Conservation (phyloP, 2,329 filamentous ascomycete species). For the Fusarium torulosum region DNA sequence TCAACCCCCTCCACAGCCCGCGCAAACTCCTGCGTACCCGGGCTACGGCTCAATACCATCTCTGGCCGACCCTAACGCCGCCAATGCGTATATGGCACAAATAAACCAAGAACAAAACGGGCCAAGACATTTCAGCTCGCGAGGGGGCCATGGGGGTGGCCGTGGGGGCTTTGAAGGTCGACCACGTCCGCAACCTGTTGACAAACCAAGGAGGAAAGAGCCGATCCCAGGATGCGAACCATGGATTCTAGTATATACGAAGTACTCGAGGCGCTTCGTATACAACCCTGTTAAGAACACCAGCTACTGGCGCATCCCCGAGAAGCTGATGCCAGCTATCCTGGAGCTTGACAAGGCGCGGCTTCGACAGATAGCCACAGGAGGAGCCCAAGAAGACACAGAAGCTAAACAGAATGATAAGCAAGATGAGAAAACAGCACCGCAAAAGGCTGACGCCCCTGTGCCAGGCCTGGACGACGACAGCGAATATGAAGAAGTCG, state of each 20-base stretch:
- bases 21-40: slow-evolving; percentile 42
- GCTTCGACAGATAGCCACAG: slow-evolving; percentile 69
- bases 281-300: slow-evolving; percentile 88
- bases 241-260: slow-evolving; percentile 95
- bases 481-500: slow-evolving; percentile 69
- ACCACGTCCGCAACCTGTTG: slow-evolving; percentile 75
- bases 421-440: not conserved
- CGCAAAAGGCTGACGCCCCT: slow-evolving; percentile 3
- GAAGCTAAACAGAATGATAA: slow-evolving; percentile 20
- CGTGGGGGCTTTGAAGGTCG: slow-evolving; percentile 68
- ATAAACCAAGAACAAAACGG: slow-evolving; percentile 59
- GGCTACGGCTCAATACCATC: slow-evolving; percentile 51
- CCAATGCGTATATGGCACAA: slow-evolving; percentile 72
- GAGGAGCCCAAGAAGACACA: slow-evolving; percentile 48
- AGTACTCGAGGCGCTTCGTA: slow-evolving; percentile 87
- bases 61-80: slow-evolving; percentile 67
- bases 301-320: slow-evolving; percentile 95
- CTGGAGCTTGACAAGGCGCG: slow-evolving; percentile 78
- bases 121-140: slow-evolving; percentile 49
- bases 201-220: slow-evolving; percentile 84
- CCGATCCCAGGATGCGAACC: slow-evolving; percentile 84
- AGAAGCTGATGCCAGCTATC: slow-evolving; percentile 85
- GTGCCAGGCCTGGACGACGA: slow-evolving; percentile 58
- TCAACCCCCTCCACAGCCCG: slow-evolving; percentile 29
- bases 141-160: slow-evolving; percentile 51